Evolutionary conservation across 148 eudicot species (phyloP), one percentile per base, ranked within the genome.

Genomic region (Heliamphora exappendiculata): DNA sequence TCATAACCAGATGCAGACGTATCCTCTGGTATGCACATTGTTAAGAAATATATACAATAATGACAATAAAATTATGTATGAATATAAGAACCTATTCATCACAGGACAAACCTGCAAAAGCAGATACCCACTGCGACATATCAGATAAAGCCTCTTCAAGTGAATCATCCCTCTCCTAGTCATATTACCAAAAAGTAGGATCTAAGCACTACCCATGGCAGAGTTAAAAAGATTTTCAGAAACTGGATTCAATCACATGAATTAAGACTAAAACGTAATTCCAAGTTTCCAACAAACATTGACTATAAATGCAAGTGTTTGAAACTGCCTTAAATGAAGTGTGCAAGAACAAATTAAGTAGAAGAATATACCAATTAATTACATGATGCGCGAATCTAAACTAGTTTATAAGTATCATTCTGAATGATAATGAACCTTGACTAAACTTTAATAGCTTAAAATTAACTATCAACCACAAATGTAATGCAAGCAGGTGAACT

Each of bases 121-220:
- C 87, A 9, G 84, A 83, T 50, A 87, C 96, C 96, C 95, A 89
- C 31, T 85, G 80, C 29, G 91, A 79, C 78, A 89, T 78, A 55
- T 90, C 93, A 33, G 85, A 76, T 12, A 87, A 71, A 73, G 86
- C 82, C 41, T 81, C 91, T 31, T 84, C 93, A 26, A 87, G 44
- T 17, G 89, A 66, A 62, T 88, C 87, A n/a, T 77, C 78, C 62
- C 85, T 83, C 82, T 89, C 97, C 96, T 92, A 78, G 73, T 44
- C 68, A 70, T 13, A 82, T 22, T 70, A 76, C 28, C 64, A 67
- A 53, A 53, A 76, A 7, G n/a, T 50, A 22, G 44, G 5, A 62
- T 53, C 71, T 74, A 69, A 66, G 65, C 36, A 65, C 66, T 59
- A 29, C 66, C 10, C 26, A 14, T 51, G 13, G 17, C 19, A 65